Base-by-base conservation (phyloP, 2,329 filamentous ascomycete genomes). In the Colletotrichum viniferum region DNA sequence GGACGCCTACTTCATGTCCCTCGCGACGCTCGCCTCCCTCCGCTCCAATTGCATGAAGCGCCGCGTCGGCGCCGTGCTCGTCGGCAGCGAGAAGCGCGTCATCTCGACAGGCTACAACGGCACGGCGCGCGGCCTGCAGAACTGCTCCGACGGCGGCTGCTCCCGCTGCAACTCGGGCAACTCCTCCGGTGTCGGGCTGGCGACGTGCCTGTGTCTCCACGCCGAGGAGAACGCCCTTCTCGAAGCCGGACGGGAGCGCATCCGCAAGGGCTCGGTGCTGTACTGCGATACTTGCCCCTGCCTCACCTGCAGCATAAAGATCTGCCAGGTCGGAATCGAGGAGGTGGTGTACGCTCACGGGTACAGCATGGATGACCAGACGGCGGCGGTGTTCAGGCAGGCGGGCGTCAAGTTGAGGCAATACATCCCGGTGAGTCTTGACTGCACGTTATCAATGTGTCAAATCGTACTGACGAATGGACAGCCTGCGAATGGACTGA, bases 11-110 rank as follows among this genome's bases (percentile, higher is more conserved):
- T 99, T 99, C 83, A 99, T 99, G 97, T 92, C 95, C 55, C 89
- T 99, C n/a, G 96, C 97, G 7, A 95, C 94, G 38, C 91, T 99
- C 63, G 97, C 97, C 9, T 95, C 96, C 1, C 94, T 95, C 79
- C 91, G 97, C 78, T 95, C 93, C 82, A 99, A 99, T 85, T 99
- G 97, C 87, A 99, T 99, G 97, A 98, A 98, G 86, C 91, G 97
- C 34, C 92, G 96, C 78, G 97, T 99, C 2, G 97, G 97, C 9
- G 98, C 96, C 85, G 97, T 98, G 8, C 89, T 99, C 12, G 96
- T 98, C 38, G 88, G 88, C 74, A 90, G 94, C 77, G 93, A 96
- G 81, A 93, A 93, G 80, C 92, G 96, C 79, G 97, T 99, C 77
- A 95, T 98, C 79, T 95, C 94, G 82, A 99, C 97, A 0, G 97